Evolutionary conservation across 768 basidiomycete genomes (phyloP).

Genomic region (Serendipita sp.): DNA sequence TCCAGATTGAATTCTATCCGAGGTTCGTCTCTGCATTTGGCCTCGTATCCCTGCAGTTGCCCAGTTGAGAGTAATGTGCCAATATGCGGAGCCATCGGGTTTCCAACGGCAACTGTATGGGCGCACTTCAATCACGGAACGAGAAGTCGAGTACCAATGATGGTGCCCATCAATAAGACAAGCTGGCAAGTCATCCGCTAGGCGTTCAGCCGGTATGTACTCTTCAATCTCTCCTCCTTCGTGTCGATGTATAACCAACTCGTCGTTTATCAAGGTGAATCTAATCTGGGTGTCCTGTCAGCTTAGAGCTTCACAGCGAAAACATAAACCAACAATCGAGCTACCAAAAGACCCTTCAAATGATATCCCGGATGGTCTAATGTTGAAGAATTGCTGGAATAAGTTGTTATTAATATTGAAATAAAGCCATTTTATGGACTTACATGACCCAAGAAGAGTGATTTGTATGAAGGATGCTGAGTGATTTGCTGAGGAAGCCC

Average conservation of each 20-base stretch:
- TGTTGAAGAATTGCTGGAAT: conserved; percentile 17
- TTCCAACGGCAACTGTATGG: not conserved
- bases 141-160: not conserved
- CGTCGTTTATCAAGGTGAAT: conserved; percentile 14
- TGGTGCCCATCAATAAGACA: not conserved
- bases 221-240: not conserved
- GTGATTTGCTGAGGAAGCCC: conserved; percentile 23
- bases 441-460: conserved; percentile 22
- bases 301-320: not conserved
- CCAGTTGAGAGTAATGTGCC: not conserved
- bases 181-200: not conserved
- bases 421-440: not conserved
- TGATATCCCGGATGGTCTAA: conserved; percentile 25
- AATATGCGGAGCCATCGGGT: not conserved
- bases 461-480: conserved; percentile 19
- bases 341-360: conserved; percentile 16
- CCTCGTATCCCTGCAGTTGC: not conserved
- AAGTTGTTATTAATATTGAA: not conserved
- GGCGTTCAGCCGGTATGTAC: not conserved
- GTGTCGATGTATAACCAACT: not conserved
- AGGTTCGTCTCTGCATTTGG: not conserved
- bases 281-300: conserved; percentile 16
- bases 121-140: not conserved
- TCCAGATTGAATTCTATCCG: not conserved
- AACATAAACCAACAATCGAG: conserved; percentile 13